Evolutionary conservation across 352 stramenopile genomes (phyloP).

Genomic region (Pythium phragmiticola): DNA sequence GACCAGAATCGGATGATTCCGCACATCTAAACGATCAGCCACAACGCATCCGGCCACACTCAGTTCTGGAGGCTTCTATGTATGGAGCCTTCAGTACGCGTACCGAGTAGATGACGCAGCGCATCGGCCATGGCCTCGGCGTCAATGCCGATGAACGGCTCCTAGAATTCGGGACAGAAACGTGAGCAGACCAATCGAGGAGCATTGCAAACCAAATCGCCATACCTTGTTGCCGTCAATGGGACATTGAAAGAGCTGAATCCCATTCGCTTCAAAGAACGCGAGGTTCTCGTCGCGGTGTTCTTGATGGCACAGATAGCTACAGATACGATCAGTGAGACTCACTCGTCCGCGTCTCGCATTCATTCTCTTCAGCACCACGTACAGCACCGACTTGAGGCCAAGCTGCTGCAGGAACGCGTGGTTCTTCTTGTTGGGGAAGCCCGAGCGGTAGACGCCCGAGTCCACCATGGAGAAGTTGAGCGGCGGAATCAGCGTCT

Average conservation of each 20-base stretch:
- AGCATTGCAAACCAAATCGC: background rate
- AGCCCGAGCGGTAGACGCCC: constrained; percentile 86
- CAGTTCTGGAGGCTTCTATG: background rate
- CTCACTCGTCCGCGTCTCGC: background rate
- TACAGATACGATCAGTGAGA: constrained; percentile 24
- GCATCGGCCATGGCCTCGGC: constrained; percentile 77
- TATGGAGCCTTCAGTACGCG: background rate
- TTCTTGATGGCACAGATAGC: constrained; percentile 82
- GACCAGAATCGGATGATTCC: constrained; percentile 87
- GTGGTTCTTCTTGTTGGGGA: constrained; percentile 88
- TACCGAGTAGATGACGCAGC: constrained; percentile 75
- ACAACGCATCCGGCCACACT: background rate
- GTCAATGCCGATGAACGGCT: constrained; percentile 89
- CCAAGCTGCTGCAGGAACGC: constrained; percentile 84
- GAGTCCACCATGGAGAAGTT: constrained; percentile 91
- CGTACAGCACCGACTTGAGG: constrained; percentile 84
- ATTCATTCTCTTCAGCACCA: constrained; percentile 12
- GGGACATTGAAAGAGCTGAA: constrained; percentile 80
- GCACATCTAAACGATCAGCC: constrained; percentile 45
- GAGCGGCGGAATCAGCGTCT: constrained; percentile 85
- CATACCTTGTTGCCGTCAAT: constrained; percentile 88
- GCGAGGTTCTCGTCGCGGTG: constrained; percentile 78
- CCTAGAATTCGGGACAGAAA: constrained; percentile 30
- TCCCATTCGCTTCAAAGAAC: constrained; percentile 83
- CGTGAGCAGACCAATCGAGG: background rate